Base-by-base conservation (phyloP, 2,329 filamentous ascomycete species). In the Hypoxylon sp. region DNA sequence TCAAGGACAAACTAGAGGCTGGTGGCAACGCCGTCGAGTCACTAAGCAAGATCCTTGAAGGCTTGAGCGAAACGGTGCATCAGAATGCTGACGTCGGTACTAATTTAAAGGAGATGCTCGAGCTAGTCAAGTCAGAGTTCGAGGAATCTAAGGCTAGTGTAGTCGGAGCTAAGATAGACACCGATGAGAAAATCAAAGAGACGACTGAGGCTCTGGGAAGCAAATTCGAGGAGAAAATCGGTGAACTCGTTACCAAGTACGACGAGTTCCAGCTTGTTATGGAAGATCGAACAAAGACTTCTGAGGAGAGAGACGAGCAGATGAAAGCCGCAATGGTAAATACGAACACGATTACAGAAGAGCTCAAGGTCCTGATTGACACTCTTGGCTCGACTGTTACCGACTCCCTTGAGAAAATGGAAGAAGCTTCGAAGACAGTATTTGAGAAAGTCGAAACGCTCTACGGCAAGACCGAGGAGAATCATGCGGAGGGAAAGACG, bases 401-500 rank as follows among this genome's bases (percentile, higher is more conserved):
- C 0, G 93, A 97, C 59, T 91, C 92, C 0, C 88, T 94, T 63
- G 93, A 97, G 76, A 95, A 94, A 80, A 92, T 95, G 86, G 90
- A 93, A 62, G 91, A 94, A 75, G 94, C 96, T 48, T 95, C 93
- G 6, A 93, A 93, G 81, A 94, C 92, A 0, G 93, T 97, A 31
- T 95, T 97, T 73, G 88, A 87, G 56, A 91, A 91, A 71, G 91
- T 97, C 13, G 93, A 97, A 61, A 91, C 95, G 51, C 90, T 95
- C 3, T 90, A 91, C 71, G 83, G 82, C 70, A 93, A 92, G 78
- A 83, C 93, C 11, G 93, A 97, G 64, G 92, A 95, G 76, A 88
- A 87, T 51, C 90, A 94, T 72, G 82, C 87, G 0, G 91, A 94
- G 17, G 87, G 86, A 70, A 95, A 93, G 81, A 85, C 88, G 0